Base-by-base conservation (phyloP, 2,329 filamentous ascomycete genomes). In the Remersonia thermophila region DNA sequence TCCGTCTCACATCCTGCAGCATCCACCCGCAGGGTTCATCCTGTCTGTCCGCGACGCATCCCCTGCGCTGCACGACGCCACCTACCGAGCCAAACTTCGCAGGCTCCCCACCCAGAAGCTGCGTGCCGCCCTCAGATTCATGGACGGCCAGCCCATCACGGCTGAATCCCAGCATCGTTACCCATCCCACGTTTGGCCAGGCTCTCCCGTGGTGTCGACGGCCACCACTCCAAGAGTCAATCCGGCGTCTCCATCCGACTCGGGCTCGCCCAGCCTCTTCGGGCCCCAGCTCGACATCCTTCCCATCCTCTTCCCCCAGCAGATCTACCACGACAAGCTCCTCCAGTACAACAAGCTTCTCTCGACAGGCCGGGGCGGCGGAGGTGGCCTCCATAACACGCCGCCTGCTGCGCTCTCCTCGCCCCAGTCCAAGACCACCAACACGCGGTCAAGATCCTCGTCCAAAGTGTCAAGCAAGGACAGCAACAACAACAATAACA, bases 311-410 rank as follows among this genome's bases (percentile, higher is more conserved):
- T 62, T 75, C 39, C 71, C 71, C 12, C 72, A 75, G 43, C 71
- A 77, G 45, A 61, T 67, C 25, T 71, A 75, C 56, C 70, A 77
- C 51, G 71, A 70, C 36, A 72, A 76, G 56, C 67, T 80, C 38
- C 64, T 73, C 35, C 67, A 77, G 47, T 79, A 79, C 63, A 79
- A 78, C 56, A 71, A 69, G 51, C 71, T 79, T 52, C 67, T 79
- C 47, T 71, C 73, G 36, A 67, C 71, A 33, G 61, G 68, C 38
- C 61, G 71, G 50, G 55, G 56, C 42, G 59, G 58, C 51, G 65
- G 58, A 55, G 68, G 69, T 47, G 69, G 71, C 49, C 57, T 76
- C 40, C 71, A 74, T 51, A 63, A 68, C 40, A 59, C 72, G 40
- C 64, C 73, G 42, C 65, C 69, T 42, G 66, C 71, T 34, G 58